Conservation (phyloP, 306 rosid species). For the Canavalia ensiformis region DNA sequence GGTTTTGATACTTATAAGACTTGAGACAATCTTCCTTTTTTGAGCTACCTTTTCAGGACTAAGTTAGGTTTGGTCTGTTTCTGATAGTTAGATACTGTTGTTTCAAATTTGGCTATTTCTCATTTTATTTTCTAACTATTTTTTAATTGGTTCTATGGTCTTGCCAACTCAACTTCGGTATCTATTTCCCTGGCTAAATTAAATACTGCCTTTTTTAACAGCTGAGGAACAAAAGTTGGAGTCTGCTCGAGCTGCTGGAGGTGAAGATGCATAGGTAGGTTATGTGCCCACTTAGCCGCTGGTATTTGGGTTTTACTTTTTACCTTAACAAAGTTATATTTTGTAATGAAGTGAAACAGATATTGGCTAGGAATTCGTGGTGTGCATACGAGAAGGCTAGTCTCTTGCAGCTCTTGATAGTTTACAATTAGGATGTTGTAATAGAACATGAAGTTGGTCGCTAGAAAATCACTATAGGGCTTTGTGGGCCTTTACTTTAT, state of each 20-base stretch:
- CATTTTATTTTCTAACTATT: constrained; percentile 1
- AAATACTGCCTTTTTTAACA: constrained; percentile 31
- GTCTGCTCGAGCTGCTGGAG: constrained; percentile 53
- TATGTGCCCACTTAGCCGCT: constrained; percentile 29
- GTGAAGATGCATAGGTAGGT: constrained; percentile 64
- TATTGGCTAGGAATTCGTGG: constrained; percentile 41
- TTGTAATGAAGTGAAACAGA: constrained; percentile 57
- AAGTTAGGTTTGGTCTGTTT: no score
- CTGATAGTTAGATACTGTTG: background rate
- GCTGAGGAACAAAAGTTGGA: constrained; percentile 66
- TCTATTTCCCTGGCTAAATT: constrained; percentile 14
- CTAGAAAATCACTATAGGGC: constrained; percentile 27
- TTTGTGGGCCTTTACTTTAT: constrained; percentile 19
- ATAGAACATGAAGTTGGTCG: constrained; percentile 43
- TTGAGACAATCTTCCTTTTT: no score
- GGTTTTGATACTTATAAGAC: no score
- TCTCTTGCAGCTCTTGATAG: constrained; percentile 49
- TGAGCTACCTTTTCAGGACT: no score
- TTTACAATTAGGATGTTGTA: constrained; percentile 46
- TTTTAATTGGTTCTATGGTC: background rate
- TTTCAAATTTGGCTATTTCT: background rate
- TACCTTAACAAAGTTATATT: constrained; percentile 4
- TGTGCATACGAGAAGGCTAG: constrained; percentile 48
- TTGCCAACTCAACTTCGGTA: constrained; percentile 3
- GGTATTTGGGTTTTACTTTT: constrained; percentile 19